Evolutionary conservation across 257 asterid genomes (phyloP), one percentile per base, ranked within the genome.

Genomic region (Fraxinus americana): DNA sequence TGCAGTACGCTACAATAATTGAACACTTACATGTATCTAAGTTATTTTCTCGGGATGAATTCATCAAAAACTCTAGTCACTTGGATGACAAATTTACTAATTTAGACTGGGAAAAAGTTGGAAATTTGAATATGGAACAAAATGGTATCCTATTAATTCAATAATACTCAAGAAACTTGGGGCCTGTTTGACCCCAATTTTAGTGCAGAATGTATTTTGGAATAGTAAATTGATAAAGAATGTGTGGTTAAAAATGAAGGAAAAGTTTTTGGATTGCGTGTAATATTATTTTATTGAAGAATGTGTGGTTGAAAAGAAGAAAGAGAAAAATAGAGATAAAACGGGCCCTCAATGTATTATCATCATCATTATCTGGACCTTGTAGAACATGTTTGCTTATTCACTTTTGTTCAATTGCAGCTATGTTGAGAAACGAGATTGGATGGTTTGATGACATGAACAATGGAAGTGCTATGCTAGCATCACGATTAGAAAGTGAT

Each of bases 401-500:
- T 59, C 63, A 34, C 21, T 45, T 68, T 30, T 69, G 21, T 45
- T 71, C 82, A 5, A 21, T 71, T 86, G 93, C 94, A 95, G 99
- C 98, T 73, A 95, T 95, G 90, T 80, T 95, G 89, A 89, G 91
- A 79, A 95, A 95, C 61, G 99, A 95, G 90, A 90, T 93, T 43
- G 99, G 97, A 65, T 95, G 98, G 98, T 95, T 95, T 54, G 99
- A 95, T 67, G 92, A 89, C 23, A 76, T 85, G 82, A 84, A 81
- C 85, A 93, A 93, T 61, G 88, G 93, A 38, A 95, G 99, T 79
- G 79, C 97, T 7, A 89, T 94, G 96, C 91, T 95, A 13, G 96
- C 99, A 21, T 90, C 99, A 17, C 92, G 88, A 25, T 84, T 95
- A 72, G 98, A 91, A 80, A 90, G 88, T 66, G 97, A 93, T 35